Evolutionary conservation across 352 stramenopile genomes (phyloP).

Genomic region (Phytopythium aichiense): DNA sequence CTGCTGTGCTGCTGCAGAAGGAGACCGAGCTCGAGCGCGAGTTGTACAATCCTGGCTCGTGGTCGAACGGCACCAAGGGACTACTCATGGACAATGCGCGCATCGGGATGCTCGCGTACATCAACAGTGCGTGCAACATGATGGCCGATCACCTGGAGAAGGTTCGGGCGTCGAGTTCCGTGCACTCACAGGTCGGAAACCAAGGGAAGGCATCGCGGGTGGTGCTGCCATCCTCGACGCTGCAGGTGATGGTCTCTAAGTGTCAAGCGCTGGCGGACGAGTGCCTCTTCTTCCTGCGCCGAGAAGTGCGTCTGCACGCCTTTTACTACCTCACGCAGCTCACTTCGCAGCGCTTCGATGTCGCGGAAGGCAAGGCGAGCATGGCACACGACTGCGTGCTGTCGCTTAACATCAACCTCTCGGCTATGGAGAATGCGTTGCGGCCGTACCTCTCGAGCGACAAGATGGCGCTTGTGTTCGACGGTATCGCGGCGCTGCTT

Average conservation of each 20-base stretch:
- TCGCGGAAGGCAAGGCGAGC: constrained; percentile 41
- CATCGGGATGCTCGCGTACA: constrained; percentile 74
- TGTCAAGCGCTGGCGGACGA: constrained; percentile 74
- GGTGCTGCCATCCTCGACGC: constrained; percentile 17
- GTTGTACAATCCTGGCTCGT: constrained; percentile 55
- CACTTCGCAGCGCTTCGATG: constrained; percentile 55
- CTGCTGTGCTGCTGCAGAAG: constrained; percentile 4
- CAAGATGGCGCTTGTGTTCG: constrained; percentile 73
- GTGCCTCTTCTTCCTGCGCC: constrained; percentile 73
- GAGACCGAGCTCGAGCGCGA: constrained; percentile 62
- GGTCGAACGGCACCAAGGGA: constrained; percentile 38
- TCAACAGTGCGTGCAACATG: constrained; percentile 71
- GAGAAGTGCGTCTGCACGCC: constrained; percentile 69
- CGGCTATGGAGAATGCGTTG: constrained; percentile 64
- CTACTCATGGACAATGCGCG: constrained; percentile 72
- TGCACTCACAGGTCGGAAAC: constrained; percentile 1
- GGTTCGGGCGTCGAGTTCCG: constrained; percentile 17
- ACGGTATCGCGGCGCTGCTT: constrained; percentile 67
- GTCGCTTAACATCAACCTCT: constrained; percentile 74
- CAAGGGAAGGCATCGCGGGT: not conserved
- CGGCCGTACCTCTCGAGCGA: constrained; percentile 66
- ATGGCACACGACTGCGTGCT: constrained; percentile 76
- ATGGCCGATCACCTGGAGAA: constrained; percentile 52
- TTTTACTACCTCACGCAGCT: constrained; percentile 81
- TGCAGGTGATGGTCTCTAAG: constrained; percentile 60